These are phyloP conservation scores for Juncus effusus DNA, from an alignment of 176 grass and related monocot genomes.

Conservation along the genomic window DNA sequence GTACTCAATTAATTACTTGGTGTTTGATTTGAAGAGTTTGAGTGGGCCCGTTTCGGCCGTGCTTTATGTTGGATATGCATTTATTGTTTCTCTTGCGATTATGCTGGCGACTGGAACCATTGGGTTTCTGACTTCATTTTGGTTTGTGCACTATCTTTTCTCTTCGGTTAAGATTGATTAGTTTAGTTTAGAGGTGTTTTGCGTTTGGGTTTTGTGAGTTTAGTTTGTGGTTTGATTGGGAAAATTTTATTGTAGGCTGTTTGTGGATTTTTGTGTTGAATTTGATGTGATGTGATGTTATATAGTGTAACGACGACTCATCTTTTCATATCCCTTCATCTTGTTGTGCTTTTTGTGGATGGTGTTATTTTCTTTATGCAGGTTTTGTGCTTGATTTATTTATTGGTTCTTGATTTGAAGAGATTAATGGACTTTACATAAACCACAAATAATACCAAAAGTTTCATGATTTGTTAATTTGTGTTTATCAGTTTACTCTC, in stretches of 20 bases:
- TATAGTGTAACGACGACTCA: neutral
- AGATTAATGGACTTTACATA: too few species aligned
- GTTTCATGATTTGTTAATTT: neutral
- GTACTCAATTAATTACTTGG: constrained; percentile 80
- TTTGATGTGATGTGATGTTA: constrained; percentile 1
- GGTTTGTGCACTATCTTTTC: constrained; percentile 86
- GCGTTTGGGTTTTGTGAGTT: constrained; percentile 1
- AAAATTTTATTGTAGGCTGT: neutral
- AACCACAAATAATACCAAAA: too few species aligned
- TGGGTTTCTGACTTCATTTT: constrained; percentile 74
- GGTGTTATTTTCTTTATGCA: too few species aligned
- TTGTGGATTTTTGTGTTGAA: constrained; percentile 15
- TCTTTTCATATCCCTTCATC: neutral
- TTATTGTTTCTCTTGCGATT: constrained; percentile 77
- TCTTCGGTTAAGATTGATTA: constrained; percentile 88
- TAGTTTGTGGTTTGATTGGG: neutral
- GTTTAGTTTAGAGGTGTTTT: constrained; percentile 13
- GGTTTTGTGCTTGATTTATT: too few species aligned
- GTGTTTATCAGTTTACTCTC: neutral
- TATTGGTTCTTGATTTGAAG: too few species aligned
- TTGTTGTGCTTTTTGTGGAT: neutral
- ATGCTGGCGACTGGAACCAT: constrained; percentile 78
- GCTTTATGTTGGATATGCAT: constrained; percentile 72
- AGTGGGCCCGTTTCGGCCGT: constrained; percentile 74
- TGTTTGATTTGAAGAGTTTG: constrained; percentile 85